Conservation (phyloP, 148 eudicot species). For the Diospyros lotus region DNA sequence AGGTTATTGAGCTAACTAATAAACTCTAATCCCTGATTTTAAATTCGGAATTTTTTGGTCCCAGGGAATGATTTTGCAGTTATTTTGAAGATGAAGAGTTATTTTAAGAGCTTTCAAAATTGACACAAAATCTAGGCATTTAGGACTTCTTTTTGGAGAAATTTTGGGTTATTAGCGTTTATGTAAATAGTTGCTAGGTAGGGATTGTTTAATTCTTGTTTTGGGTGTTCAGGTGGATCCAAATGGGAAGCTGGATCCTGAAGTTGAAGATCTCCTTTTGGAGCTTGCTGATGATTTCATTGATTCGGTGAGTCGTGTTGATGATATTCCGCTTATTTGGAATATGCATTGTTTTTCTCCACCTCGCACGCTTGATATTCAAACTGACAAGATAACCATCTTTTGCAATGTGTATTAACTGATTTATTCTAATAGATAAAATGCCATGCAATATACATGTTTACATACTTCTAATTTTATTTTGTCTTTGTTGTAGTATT, state of each 20-base stretch:
- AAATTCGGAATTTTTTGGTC: not conserved
- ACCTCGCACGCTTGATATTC: not conserved
- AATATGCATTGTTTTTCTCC: slow-evolving; percentile 1
- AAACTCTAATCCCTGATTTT: not conserved
- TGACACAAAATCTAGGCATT: not conserved
- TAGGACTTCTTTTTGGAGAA: not conserved
- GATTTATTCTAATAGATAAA: no score
- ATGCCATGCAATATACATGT: no score
- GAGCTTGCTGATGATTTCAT: slow-evolving; percentile 85
- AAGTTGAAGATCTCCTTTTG: slow-evolving; percentile 78
- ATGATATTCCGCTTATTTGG: not conserved
- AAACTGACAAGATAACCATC: not conserved
- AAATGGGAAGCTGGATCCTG: slow-evolving; percentile 67
- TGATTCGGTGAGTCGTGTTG: slow-evolving; percentile 63
- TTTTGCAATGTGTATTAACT: no score
- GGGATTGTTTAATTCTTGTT: not conserved
- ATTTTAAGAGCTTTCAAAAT: not conserved
- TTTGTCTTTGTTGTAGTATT: no score
- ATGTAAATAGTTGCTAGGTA: not conserved
- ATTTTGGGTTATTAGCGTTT: not conserved
- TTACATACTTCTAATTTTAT: no score
- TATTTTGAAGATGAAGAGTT: not conserved
- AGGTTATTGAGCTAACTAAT: not conserved
- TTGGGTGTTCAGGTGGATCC: slow-evolving; percentile 59
- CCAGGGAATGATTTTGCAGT: not conserved